Evolutionary conservation across 208 protist species (phyloP).

Genomic region (Leishmania martiniquensis): DNA sequence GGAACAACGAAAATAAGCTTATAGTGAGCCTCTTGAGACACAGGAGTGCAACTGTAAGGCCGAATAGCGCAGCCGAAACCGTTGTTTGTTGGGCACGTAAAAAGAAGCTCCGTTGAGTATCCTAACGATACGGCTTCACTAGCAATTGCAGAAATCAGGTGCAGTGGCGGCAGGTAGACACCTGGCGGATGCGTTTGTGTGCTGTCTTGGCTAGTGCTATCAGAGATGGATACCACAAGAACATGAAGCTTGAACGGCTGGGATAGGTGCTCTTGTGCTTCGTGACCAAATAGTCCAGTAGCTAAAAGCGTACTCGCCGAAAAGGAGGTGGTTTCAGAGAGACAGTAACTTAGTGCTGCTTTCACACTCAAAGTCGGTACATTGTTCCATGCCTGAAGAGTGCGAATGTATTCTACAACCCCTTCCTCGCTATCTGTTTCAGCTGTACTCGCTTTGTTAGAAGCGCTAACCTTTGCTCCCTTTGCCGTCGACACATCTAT

Average conservation of each 20-base stretch:
- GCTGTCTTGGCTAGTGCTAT: background rate
- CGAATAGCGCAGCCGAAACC: slow-evolving; percentile 25
- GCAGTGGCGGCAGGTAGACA: slow-evolving; percentile 11
- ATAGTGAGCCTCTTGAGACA: background rate
- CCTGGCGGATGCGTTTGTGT: background rate
- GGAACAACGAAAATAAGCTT: slow-evolving; percentile 26
- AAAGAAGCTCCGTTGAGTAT: slow-evolving; percentile 19
- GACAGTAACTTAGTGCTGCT: slow-evolving; percentile 14
- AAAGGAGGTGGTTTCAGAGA: slow-evolving; percentile 28
- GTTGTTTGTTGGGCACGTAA: background rate
- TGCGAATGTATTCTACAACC: slow-evolving; percentile 18
- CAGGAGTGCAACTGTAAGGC: background rate
- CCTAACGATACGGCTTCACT: slow-evolving; percentile 6
- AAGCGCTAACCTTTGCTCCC: too few species aligned
- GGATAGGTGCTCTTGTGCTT: slow-evolving; percentile 1
- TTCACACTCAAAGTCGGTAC: slow-evolving; percentile 7
- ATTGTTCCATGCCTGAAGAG: slow-evolving; percentile 27
- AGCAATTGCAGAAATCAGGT: slow-evolving; percentile 13
- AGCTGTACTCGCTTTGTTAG: background rate
- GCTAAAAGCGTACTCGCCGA: slow-evolving; percentile 16
- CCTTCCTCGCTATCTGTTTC: background rate
- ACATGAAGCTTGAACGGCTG: slow-evolving; percentile 30
- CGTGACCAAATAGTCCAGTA: slow-evolving; percentile 6
- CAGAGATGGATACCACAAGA: background rate
- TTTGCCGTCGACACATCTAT: background rate